phyloP scores from a whole-genome alignment of 768 basidiomycete genomes.

The Russula virescens region DNA sequence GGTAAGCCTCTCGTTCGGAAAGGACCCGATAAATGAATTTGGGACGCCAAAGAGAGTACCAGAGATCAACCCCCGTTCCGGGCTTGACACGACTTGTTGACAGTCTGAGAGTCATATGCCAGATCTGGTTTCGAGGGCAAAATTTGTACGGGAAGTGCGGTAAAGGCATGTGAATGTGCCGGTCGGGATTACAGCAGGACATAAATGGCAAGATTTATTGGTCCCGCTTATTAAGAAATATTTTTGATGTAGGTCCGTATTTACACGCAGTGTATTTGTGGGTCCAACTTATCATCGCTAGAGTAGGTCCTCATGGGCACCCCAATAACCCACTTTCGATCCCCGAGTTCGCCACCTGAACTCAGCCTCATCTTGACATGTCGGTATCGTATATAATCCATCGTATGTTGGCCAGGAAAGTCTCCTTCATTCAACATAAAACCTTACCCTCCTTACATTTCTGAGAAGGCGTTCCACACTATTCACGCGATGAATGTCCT shows the following conservation, averaged over 20 bases:
- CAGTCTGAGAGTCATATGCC: constrained; percentile 16
- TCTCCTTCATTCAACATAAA: neutral
- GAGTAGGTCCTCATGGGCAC: neutral
- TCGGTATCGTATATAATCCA: constrained; percentile 9
- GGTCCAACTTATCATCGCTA: neutral
- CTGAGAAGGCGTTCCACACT: neutral
- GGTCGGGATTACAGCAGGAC: neutral
- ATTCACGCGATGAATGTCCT: neutral
- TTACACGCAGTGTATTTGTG: neutral
- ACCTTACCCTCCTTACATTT: neutral
- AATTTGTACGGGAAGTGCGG: neutral
- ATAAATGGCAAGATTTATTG: constrained; percentile 4
- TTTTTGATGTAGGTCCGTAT: constrained; percentile 12
- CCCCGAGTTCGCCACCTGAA: neutral
- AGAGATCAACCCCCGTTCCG: neutral
- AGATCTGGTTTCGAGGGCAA: neutral
- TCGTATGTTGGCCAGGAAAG: neutral
- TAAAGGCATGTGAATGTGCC: constrained; percentile 6
- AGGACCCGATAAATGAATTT: constrained; percentile 19
- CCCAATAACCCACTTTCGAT: neutral
- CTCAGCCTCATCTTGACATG: neutral
- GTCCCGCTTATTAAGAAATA: neutral
- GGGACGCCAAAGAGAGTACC: too few species aligned
- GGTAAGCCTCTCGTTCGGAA: constrained; percentile 6
- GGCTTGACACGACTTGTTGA: constrained; percentile 11